Evolutionary conservation across 805 yeast species (phyloP), one percentile per base, ranked within the genome.

Genomic region (Kodamaea fukazawae): DNA sequence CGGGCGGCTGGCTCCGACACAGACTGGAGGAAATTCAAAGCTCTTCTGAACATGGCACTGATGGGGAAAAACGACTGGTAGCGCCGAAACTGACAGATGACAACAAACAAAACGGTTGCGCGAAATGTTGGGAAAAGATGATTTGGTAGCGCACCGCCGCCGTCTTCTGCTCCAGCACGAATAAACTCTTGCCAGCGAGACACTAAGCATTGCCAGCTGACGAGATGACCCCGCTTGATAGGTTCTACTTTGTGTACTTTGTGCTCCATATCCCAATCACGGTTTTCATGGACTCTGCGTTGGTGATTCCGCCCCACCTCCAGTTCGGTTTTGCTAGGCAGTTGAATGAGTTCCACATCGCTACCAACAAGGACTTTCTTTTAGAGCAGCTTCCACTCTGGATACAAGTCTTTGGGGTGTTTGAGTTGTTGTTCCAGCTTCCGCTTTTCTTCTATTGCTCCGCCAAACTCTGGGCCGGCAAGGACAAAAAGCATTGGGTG

Each of bases 191-290:
- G n/a, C n/a, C n/a, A n/a, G n/a, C n/a, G n/a, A n/a, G n/a, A n/a
- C n/a, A n/a, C n/a, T n/a, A n/a, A n/a, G n/a, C n/a, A n/a, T n/a
- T n/a, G n/a, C n/a, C n/a, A n/a, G n/a, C n/a, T n/a, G n/a, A n/a
- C 25, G 20, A 22, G 9, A 32, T 32, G 35, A 32, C 13, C 15
- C 17, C 28, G 25, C 8, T 27, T 36, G 79, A 75, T 49, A 61
- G 61, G 3, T 71, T 79, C 48, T 77, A 76, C 54, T 67, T 65
- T 44, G 55, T 63, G 46, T 79, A 77, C 55, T 77, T 76, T 50
- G 45, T 83, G 2, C 39, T 84, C 6, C 97, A 90, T 54, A 74
- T 86, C 14, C 84, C 90, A 10, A 77, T 87, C 53, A 83, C 96
- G 0, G 43, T 86, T 2, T 58, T 85, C 29, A 75, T 91, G 39